phyloP scores from a whole-genome alignment of 129 eudicot genomes.

The Flaveria linearis region DNA sequence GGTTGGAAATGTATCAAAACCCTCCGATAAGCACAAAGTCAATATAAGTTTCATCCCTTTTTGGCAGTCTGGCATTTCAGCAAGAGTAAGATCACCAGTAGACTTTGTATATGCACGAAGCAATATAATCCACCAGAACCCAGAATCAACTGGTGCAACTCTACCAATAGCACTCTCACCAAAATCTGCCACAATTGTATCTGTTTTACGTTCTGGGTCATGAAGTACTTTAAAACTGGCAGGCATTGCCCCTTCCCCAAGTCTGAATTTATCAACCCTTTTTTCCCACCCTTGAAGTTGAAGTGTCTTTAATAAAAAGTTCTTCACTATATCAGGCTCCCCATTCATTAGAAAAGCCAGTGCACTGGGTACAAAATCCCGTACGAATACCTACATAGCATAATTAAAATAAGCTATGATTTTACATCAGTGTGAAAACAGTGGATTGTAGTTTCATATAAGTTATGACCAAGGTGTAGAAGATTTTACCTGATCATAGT shows the following conservation, averaged over 20 bases:
- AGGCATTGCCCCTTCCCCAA: conserved; percentile 99
- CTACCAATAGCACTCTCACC: conserved; percentile 99
- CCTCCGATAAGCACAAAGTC: conserved; percentile 79
- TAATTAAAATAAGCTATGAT: background rate
- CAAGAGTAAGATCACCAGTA: conserved; percentile 75
- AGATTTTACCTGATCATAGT: conserved; percentile 86
- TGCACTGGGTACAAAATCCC: conserved; percentile 98
- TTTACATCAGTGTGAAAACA: background rate
- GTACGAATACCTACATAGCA: conserved; percentile 74
- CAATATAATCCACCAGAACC: conserved; percentile 99
- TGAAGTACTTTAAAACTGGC: conserved; percentile 99
- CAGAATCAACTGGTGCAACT: conserved; percentile 98
- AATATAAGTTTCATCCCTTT: conserved; percentile 90
- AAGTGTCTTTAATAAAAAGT: conserved; percentile 80
- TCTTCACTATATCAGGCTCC: conserved; percentile 94
- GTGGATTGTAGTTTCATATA: background rate
- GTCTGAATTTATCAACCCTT: conserved; percentile 81
- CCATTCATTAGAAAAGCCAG: conserved; percentile 96
- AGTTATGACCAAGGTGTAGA: background rate
- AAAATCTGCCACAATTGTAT: conserved; percentile 89
- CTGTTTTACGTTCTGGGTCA: conserved; percentile 85
- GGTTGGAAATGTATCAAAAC: conserved; percentile 95
- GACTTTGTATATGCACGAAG: conserved; percentile 97
- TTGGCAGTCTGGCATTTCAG: conserved; percentile 94
- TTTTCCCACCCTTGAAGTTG: conserved; percentile 99